phyloP scores from a whole-genome alignment of 805 yeast species.

The Candida multigemmis region DNA sequence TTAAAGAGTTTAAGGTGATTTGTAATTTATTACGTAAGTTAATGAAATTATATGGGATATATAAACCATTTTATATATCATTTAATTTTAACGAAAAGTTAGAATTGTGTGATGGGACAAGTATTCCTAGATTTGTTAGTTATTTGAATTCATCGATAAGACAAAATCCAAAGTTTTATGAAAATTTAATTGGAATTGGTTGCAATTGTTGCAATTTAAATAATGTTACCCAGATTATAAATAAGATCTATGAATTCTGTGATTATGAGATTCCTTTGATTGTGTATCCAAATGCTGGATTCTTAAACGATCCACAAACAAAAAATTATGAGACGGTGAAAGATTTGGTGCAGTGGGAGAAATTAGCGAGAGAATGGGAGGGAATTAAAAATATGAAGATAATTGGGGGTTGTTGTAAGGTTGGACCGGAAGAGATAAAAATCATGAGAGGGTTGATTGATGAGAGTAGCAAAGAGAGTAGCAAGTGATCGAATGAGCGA shows the following conservation, averaged over 20 bases:
- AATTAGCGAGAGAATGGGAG: constrained; percentile 21
- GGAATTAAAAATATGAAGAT: constrained; percentile 31
- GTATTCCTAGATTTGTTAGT: constrained; percentile 10
- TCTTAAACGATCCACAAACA: constrained; percentile 41
- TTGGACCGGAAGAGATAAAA: constrained; percentile 35
- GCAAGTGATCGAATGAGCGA: too few species aligned
- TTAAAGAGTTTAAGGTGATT: constrained; percentile 46
- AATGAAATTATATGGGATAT: constrained; percentile 10
- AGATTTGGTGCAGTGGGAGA: constrained; percentile 5
- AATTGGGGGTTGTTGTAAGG: constrained; percentile 73
- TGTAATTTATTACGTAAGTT: constrained; percentile 27
- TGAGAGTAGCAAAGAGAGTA: too few species aligned
- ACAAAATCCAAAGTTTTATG: constrained; percentile 1
- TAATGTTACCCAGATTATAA: constrained; percentile 28
- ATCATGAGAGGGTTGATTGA: too few species aligned
- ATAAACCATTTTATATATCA: constrained; percentile 39
- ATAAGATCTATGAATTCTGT: constrained; percentile 5
- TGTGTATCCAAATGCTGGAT: constrained; percentile 74
- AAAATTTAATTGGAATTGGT: constrained; percentile 44
- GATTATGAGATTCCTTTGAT: constrained; percentile 29
- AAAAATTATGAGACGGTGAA: constrained; percentile 14
- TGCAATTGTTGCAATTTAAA: constrained; percentile 56
- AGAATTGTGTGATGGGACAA: constrained; percentile 23
- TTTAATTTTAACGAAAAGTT: constrained; percentile 16
- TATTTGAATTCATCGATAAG: constrained; percentile 6